Base-by-base conservation (phyloP, 78 protist species). In the Pigoraptor vietnamica region DNA sequence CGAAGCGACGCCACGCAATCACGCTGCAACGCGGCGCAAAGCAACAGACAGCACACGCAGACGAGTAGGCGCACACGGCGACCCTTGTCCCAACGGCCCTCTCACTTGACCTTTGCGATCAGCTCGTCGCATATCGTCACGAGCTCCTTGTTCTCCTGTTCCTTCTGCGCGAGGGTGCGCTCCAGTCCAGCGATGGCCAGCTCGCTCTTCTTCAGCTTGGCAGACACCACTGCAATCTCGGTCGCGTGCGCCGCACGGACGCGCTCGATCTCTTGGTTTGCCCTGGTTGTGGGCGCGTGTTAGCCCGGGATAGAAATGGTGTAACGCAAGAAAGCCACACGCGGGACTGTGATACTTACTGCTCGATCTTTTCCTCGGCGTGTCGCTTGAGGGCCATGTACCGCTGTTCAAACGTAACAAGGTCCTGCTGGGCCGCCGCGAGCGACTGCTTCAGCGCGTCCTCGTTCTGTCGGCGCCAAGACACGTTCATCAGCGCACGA, bases 141-240 rank as follows among this genome's bases (percentile, higher is more conserved):
- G 37, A 86, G 39, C 89, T 86, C 89, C 38, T 86, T 23, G 89
- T 86, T 86, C 29, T 86, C 89, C 89, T 86, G 10, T 38, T 86
- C 89, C 29, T 86, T 86, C 23, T 9, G 36, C 21, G 34, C 39
- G 37, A 86, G 38, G 2, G 89, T 21, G 38, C 29, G 24, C 89
- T 86, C 39, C 89, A 86, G 37, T 1, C 89, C 29, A 21, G 89
- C 34, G 6, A 37, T 21, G 1, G 34, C 24, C 25, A 86, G 1
- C 38, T 86, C 89, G 89, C 24, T 21, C 89, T 86, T 34, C 39
- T 86, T 86, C 89, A 86, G 55, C 39, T 36, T n/a, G 40, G 89
- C 89, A 21, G 24, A 21, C 89, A 35, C 55, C 1, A 37, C 89
- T 6, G 89, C 89, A 10, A 37, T 1, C 38, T 86, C 89, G 24